Evolutionary conservation across 2,329 filamentous ascomycete species (phyloP).

Genomic region (Botryotinia globosa): DNA sequence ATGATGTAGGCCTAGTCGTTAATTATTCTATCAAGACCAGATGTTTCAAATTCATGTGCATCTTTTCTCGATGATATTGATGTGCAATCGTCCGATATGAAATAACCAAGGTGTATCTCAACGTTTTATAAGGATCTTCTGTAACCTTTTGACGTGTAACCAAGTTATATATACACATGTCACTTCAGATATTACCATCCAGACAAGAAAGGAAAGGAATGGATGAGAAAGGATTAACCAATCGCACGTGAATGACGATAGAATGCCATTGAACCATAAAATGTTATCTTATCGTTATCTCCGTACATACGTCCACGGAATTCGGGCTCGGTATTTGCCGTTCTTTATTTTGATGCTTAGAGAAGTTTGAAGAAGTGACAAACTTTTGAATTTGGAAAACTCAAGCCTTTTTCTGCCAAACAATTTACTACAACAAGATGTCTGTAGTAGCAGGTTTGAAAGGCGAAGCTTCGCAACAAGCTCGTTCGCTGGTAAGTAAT

Average conservation of each 20-base stretch:
- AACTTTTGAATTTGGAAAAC: slow-evolving; percentile 11
- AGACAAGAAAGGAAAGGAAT: not conserved
- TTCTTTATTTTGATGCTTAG: slow-evolving; percentile 13
- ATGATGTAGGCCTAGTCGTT: not conserved
- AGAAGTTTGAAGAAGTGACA: slow-evolving; percentile 17
- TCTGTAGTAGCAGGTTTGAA: slow-evolving; percentile 32
- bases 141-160: not conserved
- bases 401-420: not conserved
- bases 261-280: not conserved
- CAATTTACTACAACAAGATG: slow-evolving; percentile 28
- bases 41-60: not conserved
- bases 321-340: slow-evolving; percentile 11
- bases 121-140: not conserved
- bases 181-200: not conserved
- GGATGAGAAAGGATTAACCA: not conserved
- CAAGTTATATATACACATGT: not conserved
- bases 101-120: not conserved
- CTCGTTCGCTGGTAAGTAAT: slow-evolving; percentile 37
- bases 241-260: not conserved
- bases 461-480: slow-evolving; percentile 35
- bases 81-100: not conserved
- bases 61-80: not conserved
- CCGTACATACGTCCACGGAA: not conserved
- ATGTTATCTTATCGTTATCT: slow-evolving; percentile 4
- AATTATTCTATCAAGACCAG: not conserved